Evolutionary conservation across 495 filamentous ascomycete genomes (phyloP), one percentile per base, ranked within the genome.

Genomic region (Talaromyces liani): DNA sequence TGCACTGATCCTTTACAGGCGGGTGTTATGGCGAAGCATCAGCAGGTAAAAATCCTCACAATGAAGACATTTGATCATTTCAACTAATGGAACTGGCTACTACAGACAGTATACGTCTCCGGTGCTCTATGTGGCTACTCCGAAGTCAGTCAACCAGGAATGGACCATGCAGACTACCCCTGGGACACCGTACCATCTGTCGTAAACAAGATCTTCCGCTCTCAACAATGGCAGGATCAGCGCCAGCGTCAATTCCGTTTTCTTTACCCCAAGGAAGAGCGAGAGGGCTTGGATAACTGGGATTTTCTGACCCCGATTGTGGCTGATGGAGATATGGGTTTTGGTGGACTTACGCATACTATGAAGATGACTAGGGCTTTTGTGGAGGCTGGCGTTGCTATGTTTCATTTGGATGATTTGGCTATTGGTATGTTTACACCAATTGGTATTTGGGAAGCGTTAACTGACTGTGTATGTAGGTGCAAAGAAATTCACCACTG

Each of bases 121-220:
- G 54, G 54, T 12, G 54, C 24, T 29, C 16, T 29, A 18, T 57
- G 24, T 18, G 54, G 54, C 29, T 57, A 29, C n/a, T 29, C 24
- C 54, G 54, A 57, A 57, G 29, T 29, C 24, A 57, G 29, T 33
- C 29, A 57, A n/a, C 54, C 54, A 57, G 54, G 54, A 57, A 57
- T 57, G 54, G 54, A 57, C n/a, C 54, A 57, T 16, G 54, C 54
- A 25, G 54, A 57, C 54, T 57, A 57, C n/a, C 54, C 54, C 8
- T 29, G 54, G 54, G 54, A 57, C 7, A 57, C 54, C n/a, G 54
- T 57, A 25, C 54, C 54, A 33, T 10, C 10, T 10, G 54, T 57
- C 7, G 54, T 57, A 14, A 33, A 57, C 24, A 57, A 57, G 25
- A 57, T 57, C 1, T 57, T 57, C 29, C 24, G 29, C 2, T 57